Conservation (phyloP, 352 stramenopile genomes). For the Globisporangium cylindrosporum region DNA sequence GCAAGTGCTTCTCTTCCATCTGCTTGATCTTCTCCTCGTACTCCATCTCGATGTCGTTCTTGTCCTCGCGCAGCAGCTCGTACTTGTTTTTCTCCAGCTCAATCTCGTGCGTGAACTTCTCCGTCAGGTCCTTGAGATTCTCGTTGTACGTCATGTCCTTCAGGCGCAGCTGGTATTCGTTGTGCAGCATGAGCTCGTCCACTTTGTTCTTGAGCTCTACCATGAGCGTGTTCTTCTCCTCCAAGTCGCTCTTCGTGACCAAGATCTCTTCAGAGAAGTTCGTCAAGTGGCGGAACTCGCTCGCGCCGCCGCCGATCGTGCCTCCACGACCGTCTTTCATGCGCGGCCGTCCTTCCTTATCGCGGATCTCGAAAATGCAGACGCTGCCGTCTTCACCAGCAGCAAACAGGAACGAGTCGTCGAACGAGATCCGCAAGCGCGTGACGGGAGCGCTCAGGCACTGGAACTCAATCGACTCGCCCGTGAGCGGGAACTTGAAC, state of each 20-base stretch:
- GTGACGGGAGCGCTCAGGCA: conserved; percentile 76
- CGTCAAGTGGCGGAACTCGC: conserved; percentile 19
- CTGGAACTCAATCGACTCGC: conserved; percentile 88
- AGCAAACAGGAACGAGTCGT: conserved; percentile 89
- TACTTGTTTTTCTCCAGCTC: conserved; percentile 92
- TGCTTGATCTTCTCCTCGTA: conserved; percentile 91
- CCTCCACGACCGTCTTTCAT: conserved; percentile 27
- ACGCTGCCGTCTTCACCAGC: conserved; percentile 86
- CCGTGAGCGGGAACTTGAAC: conserved; percentile 90
- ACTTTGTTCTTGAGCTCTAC: conserved; percentile 94
- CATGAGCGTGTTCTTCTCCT: conserved; percentile 92
- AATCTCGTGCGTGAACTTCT: conserved; percentile 93
- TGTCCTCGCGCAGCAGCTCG: conserved; percentile 87
- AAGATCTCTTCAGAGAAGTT: conserved; percentile 77
- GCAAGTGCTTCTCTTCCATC: conserved; percentile 89
- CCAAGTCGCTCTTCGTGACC: conserved; percentile 89
- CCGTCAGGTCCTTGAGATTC: conserved; percentile 92
- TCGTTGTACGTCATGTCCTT: conserved; percentile 96
- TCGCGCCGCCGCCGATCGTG: conserved; percentile 14
- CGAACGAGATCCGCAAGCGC: conserved; percentile 79
- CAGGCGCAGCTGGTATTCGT: conserved; percentile 93
- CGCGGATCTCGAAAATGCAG: conserved; percentile 85
- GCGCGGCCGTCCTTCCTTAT: conserved; percentile 78
- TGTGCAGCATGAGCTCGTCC: conserved; percentile 92
- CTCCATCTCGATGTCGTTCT: conserved; percentile 91